Evolutionary conservation across 2,329 filamentous ascomycete species (phyloP), one percentile per base, ranked within the genome.

Genomic region (Canariomyces notabilis): DNA sequence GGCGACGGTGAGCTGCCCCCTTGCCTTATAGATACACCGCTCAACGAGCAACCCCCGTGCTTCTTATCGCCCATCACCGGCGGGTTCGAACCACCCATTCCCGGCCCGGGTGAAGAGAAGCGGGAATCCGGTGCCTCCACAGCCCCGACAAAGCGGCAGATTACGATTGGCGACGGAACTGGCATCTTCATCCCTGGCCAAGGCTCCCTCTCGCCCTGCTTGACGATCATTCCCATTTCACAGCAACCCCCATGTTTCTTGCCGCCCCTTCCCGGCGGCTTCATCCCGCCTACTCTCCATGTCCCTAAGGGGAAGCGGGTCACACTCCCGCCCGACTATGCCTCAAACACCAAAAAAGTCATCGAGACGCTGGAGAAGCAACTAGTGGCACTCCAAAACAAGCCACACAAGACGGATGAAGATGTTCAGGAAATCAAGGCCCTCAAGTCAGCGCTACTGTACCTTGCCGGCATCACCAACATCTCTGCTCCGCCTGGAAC

Each of bases 341-440:
- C 48, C 44, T 42, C 47, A 26, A 48, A 53, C 41, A 42, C 36
- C 29, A 48, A 55, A 39, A 22, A 56, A 5, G 41, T 41, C 29
- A 52, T 56, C 47, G 43, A 48, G 31, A 18, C 39, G 23, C 47
- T 59, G 11, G 49, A 59, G 46, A 22, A 35, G 7, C 31, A 54
- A 20, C 45, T 57, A 9, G 38, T 46, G n/a, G 38, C 29, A 14
- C 50, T 59, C 14, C 53, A 58, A 46, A 59, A 59, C 49, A 56
- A 58, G 44, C 38, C 19, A 26, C n/a, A 56, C 48, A 59, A 57
- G 50, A 51, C 55, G 14, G 19, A 46, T 8, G 42, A 45, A 6
- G 57, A 59, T 32, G 14, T 45, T 9, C 31, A 49, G 15, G 48
- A 54, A 26, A 57, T 59, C 37, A 35, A 43, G 34, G 52, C 50